A percentile compares a stretch with the other conserved stretches of the same genome.
Evolutionary conservation across 805 yeast species (phyloP).

Genomic region (Spencermartinsiella europaea): DNA sequence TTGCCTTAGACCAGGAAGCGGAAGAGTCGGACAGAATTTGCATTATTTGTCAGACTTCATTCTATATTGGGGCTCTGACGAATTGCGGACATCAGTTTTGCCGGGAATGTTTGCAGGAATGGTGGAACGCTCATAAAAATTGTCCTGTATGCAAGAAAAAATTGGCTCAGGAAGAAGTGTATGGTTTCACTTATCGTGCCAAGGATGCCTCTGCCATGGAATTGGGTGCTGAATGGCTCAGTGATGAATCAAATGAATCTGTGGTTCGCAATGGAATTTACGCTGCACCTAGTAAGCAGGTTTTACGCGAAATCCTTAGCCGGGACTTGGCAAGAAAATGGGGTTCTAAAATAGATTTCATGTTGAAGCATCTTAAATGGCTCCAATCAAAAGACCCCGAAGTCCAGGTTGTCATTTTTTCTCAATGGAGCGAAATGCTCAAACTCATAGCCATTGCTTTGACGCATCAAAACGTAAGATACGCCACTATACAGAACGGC

Average conservation of each 20-base stretch:
- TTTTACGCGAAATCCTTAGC: conserved; percentile 34
- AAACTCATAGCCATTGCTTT: conserved; percentile 63
- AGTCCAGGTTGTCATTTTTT: conserved; percentile 80
- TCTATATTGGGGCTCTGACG: conserved; percentile 72
- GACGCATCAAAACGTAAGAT: conserved; percentile 49
- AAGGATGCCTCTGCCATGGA: conserved; percentile 35
- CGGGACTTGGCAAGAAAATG: conserved; percentile 44
- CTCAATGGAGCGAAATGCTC: conserved; percentile 82
- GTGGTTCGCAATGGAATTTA: conserved; percentile 22
- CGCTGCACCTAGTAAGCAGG: conserved; percentile 20
- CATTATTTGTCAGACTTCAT: conserved; percentile 69
- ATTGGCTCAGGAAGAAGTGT: conserved; percentile 49
- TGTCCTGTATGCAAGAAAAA: conserved; percentile 81
- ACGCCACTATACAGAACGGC: conserved; percentile 48
- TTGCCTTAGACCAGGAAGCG: conserved; percentile 31
- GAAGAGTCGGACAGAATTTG: conserved; percentile 49
- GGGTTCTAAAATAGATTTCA: conserved; percentile 84
- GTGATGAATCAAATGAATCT: conserved; percentile 1
- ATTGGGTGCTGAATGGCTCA: conserved; percentile 4
- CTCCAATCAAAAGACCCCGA: conserved; percentile 50
- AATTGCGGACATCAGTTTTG: conserved; percentile 94
- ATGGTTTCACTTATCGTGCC: conserved; percentile 60
- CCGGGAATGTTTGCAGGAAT: conserved; percentile 66
- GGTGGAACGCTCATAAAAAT: conserved; percentile 52
- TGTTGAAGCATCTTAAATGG: conserved; percentile 66